Evolutionary conservation across 208 protist genomes (phyloP).

Genomic region (Leishmania braziliensis): DNA sequence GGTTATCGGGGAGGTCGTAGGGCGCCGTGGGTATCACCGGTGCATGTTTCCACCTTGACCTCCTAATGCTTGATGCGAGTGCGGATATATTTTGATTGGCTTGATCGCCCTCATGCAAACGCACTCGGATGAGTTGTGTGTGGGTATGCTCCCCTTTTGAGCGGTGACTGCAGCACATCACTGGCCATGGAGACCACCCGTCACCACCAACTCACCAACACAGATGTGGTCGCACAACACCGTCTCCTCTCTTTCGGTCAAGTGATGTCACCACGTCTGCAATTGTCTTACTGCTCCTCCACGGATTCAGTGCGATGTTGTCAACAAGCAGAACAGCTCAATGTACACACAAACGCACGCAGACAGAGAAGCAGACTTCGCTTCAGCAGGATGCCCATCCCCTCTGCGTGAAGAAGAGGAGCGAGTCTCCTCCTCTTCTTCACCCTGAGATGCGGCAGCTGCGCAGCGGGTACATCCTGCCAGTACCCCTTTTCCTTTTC

Average conservation of each 20-base stretch:
- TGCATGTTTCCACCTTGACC: background rate
- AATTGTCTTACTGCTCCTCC: background rate
- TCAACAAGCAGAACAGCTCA: background rate
- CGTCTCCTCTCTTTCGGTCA: background rate
- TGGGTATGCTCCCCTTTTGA: background rate
- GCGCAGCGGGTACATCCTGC: background rate
- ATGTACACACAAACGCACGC: background rate
- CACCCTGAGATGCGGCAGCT: background rate
- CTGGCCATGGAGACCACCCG: background rate
- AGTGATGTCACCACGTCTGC: background rate
- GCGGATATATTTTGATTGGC: no score
- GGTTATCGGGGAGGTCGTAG: background rate
- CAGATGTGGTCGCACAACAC: background rate
- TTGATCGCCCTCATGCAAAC: background rate
- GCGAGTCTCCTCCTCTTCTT: background rate
- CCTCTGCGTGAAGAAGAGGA: background rate
- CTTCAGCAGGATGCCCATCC: background rate
- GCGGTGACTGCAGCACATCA: background rate
- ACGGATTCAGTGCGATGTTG: background rate
- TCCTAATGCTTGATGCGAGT: background rate
- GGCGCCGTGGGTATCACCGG: no score
- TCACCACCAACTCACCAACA: background rate
- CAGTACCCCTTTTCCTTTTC: background rate
- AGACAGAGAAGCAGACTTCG: background rate
- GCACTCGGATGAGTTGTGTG: background rate